Evolutionary conservation across 1,284 basidiomycete genomes (phyloP).

Genomic region (Naganishia sp.): DNA sequence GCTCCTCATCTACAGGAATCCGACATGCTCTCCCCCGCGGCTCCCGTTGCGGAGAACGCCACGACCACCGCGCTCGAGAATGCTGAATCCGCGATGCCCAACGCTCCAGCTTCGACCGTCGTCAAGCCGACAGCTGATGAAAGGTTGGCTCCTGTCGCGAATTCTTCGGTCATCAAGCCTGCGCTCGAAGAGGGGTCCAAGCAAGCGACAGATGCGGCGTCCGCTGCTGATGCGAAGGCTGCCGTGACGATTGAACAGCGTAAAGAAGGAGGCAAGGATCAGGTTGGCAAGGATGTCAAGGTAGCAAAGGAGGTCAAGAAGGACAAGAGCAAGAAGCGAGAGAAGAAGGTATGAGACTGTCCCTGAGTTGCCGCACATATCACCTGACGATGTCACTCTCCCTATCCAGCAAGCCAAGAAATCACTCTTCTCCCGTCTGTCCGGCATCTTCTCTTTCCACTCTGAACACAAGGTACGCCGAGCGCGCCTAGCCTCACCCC

Average conservation of each 20-base stretch:
- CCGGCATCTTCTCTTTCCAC: conserved; percentile 22
- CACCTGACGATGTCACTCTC: neutral
- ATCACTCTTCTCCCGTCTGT: conserved; percentile 27
- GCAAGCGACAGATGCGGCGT: neutral
- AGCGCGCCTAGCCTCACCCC: neutral
- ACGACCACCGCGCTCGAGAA: conserved; percentile 11
- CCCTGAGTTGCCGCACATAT: neutral
- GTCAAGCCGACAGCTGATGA: neutral
- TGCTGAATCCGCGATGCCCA: conserved; percentile 6
- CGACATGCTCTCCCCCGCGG: neutral
- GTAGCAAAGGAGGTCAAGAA: neutral
- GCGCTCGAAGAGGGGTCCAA: neutral
- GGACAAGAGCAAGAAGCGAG: conserved; percentile 10
- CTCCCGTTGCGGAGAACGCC: conserved; percentile 5
- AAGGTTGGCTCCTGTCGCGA: neutral
- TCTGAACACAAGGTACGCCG: conserved; percentile 20
- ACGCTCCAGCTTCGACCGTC: neutral
- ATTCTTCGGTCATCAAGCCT: neutral
- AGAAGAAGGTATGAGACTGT: neutral
- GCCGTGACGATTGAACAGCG: neutral
- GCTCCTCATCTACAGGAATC: neutral
- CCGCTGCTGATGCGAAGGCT: neutral
- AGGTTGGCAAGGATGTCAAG: neutral
- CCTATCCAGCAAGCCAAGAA: conserved; percentile 6
- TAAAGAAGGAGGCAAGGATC: neutral